Base-by-base conservation (phyloP, 1,139 yeast genomes). In the Geotrichum restrictum region DNA sequence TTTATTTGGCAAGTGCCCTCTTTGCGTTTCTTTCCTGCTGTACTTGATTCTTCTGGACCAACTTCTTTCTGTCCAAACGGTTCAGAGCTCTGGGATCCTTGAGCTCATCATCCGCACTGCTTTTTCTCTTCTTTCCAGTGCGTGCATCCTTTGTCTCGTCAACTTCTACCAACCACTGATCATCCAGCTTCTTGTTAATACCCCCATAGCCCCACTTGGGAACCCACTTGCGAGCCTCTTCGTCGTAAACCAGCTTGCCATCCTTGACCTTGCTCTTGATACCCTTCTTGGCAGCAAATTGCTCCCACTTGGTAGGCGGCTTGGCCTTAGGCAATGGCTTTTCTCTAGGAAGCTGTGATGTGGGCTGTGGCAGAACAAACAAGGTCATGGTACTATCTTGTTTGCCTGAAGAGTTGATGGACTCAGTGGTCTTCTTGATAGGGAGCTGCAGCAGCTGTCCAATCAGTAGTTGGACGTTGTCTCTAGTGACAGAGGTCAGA, bases 171-270 rank as follows among this genome's bases (percentile, higher is more conserved):
- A 89, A 78, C 98, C 98, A 93, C 72, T 93, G 97, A 67, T 79
- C 75, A 66, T 93, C 98, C 62, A 83, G 67, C 55, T 83, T 81
- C 74, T 93, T 93, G 72, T 93, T 93, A 70, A 81, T 81, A 65
- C 98, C 98, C 62, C 86, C 84, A 74, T 85, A 93, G 56, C 99
- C 99, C 98, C 98, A 94, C 71, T 89, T 91, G 63, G 95, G 94
- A 56, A 85, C 96, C 98, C 98, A 94, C 71, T 89, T 91, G 49
- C 93, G 93, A 29, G 80, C 73, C 45, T 79, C 94, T 70, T 94
- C 98, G 69, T 93, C 96, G 64, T 74, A 94, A 36, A 88, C 91
- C 80, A 85, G 76, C 74, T 88, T 93, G 49, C 96, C 97, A 37
- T 88, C 85, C 70, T 84, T 89, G 60, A 88, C 87, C 76, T 88